Evolutionary conservation across 495 filamentous ascomycete species (phyloP).

Genomic region (Oidiodendron maius): DNA sequence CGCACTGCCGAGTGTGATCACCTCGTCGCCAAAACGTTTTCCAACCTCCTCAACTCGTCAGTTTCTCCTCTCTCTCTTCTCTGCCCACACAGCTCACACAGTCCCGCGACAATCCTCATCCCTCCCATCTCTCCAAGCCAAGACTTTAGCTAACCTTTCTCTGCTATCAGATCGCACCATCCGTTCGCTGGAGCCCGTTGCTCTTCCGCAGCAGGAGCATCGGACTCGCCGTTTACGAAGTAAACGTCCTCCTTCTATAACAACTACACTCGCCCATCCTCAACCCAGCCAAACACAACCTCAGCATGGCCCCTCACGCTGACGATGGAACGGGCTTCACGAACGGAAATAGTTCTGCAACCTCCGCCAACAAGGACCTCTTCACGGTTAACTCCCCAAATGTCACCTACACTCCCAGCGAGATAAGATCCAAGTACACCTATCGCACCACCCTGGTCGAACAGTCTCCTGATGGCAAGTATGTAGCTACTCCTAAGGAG

Average conservation of each 20-base stretch:
- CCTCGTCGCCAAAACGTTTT: slow-evolving; percentile 72
- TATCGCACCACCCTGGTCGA: slow-evolving; percentile 89
- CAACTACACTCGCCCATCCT: slow-evolving; percentile 20
- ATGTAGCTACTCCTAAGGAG: slow-evolving; percentile 80
- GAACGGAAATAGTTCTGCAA: slow-evolving; percentile 57
- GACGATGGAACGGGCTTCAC: slow-evolving; percentile 58
- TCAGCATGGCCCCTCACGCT: slow-evolving; percentile 91
- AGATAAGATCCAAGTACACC: slow-evolving; percentile 87
- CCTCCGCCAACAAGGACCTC: slow-evolving; percentile 43
- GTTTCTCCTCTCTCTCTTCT: slow-evolving; percentile 23
- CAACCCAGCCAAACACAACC: slow-evolving; percentile 4
- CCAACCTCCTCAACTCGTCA: slow-evolving; percentile 85
- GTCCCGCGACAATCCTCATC: not conserved
- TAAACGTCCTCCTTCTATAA: slow-evolving; percentile 38
- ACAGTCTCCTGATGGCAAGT: slow-evolving; percentile 65
- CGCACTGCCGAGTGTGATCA: slow-evolving; percentile 20
- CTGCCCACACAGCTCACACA: not conserved
- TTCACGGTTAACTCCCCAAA: slow-evolving; percentile 90
- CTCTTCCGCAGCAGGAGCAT: slow-evolving; percentile 82
- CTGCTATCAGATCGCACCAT: slow-evolving; percentile 81
- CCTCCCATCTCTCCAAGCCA: not conserved
- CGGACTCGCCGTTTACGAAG: slow-evolving; percentile 62
- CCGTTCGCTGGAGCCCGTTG: slow-evolving; percentile 96
- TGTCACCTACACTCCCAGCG: slow-evolving; percentile 79
- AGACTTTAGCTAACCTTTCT: slow-evolving; percentile 2